Evolutionary conservation across 2,329 filamentous ascomycete genomes (phyloP), one percentile per base, ranked within the genome.

Genomic region (Aspergillus sp.): DNA sequence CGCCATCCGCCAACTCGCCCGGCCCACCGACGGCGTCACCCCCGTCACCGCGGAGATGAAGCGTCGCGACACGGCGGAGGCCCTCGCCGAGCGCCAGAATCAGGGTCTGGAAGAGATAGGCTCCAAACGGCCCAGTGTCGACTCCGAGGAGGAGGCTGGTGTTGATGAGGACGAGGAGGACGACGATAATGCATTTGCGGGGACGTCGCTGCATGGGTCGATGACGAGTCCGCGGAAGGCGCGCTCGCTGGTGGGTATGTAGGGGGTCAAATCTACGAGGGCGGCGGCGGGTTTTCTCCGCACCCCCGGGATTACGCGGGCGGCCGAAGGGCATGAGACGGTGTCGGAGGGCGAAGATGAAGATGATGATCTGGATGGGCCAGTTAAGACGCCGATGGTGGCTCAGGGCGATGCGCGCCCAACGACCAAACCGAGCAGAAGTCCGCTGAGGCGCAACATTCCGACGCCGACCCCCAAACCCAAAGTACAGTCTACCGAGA

Each of bases 151-250:
- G n/a, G n/a, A n/a, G n/a, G n/a, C n/a, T n/a, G 56, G 64, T 29
- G 57, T 62, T 13, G 53, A 50, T 5, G 63, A 64, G 5, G 71
- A 69, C 7, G 68, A 68, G 14, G 62, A 68, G 13, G 61, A 67
- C 4, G 69, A 72, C 4, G 70, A 72, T 57, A 71, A 73, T 56
- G 65, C 65, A 4, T 78, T 75, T 72, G 68, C 69, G 25, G 77
- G 77, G 4, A 80, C 77, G 6, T 72, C 71, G 48, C 56, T 80
- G 20, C 72, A 77, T 47, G 66, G 65, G 6, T 63, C 79, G 16
- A 77, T 80, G 74, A 66, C 66, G 3, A 71, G 68, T 45, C 68
- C 71, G 17, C 62, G 62, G 43, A 71, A 68, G 55, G 58, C 60
- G n/a, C 64, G 65, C 45, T 72, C 71, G 1, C 63, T 80, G 23